A percentile compares a stretch with the other conserved stretches of the same genome.
phyloP scores from a whole-genome alignment of 2,329 filamentous ascomycete species.

The Talaromyces sp. region DNA sequence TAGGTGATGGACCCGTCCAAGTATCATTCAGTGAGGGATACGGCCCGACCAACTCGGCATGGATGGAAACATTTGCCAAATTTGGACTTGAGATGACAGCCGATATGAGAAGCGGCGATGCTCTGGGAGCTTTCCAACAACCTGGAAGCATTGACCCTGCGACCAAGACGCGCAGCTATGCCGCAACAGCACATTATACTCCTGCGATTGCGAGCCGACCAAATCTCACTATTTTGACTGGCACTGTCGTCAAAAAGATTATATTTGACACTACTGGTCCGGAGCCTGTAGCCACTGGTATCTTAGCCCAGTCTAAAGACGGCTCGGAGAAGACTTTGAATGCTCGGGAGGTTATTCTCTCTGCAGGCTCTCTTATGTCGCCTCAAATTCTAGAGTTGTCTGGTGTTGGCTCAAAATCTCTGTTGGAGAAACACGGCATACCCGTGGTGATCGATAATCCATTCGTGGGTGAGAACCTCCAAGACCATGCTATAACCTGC shows the following conservation, averaged over 20 bases:
- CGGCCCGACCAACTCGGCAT: conserved; percentile 15
- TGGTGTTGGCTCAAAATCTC: conserved; percentile 52
- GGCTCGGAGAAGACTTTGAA: conserved; percentile 32
- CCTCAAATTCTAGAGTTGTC: conserved; percentile 60
- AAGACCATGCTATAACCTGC: conserved; percentile 38
- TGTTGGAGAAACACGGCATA: conserved; percentile 42
- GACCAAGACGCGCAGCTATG: conserved; percentile 39
- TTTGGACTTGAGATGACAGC: conserved; percentile 16
- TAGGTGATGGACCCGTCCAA: conserved; percentile 17
- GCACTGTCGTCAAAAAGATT: conserved; percentile 42
- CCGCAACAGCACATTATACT: conserved; percentile 39
- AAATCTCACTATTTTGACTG: conserved; percentile 48
- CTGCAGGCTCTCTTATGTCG: conserved; percentile 56
- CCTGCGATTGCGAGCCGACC: conserved; percentile 32
- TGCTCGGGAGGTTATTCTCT: conserved; percentile 55
- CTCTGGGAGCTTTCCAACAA: conserved; percentile 39
- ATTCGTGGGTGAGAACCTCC: conserved; percentile 49
- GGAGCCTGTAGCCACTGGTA: conserved; percentile 30
- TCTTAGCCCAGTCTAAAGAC: conserved; percentile 42
- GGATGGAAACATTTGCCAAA: conserved; percentile 17
- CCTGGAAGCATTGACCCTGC: conserved; percentile 32
- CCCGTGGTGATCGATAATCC: conserved; percentile 42
- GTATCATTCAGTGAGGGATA: conserved; percentile 15
- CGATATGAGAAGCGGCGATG: conserved; percentile 38
- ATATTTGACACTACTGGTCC: conserved; percentile 20